Evolutionary conservation across 2,329 filamentous ascomycete genomes (phyloP).

Genomic region (Cercospora sp.): DNA sequence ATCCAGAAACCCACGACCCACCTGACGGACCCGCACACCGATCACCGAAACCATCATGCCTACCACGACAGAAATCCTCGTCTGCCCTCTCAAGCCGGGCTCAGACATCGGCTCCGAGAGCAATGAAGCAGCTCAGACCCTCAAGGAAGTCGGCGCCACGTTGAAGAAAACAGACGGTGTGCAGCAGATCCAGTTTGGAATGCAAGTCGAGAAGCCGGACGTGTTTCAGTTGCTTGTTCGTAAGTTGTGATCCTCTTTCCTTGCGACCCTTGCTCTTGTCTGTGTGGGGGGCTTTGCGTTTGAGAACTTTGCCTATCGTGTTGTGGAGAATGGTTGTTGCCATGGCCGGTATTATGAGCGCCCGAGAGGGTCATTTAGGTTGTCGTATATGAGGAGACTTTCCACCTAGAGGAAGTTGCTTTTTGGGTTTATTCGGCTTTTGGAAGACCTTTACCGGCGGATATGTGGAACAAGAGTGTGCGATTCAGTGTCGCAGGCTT

Average conservation of each 20-base stretch:
- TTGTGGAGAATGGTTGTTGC: background rate
- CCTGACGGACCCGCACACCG: background rate
- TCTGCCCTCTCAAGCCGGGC: conserved; percentile 42
- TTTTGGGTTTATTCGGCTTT: background rate
- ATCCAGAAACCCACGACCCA: background rate
- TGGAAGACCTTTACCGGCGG: background rate
- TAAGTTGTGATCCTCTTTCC: conserved; percentile 30
- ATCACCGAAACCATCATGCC: conserved; percentile 31
- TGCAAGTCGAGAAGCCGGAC: conserved; percentile 43
- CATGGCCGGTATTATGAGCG: background rate
- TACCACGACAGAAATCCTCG: conserved; percentile 43
- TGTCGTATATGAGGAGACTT: background rate
- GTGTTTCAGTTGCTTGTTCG: conserved; percentile 44
- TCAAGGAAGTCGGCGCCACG: conserved; percentile 39
- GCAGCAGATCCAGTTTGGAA: conserved; percentile 41
- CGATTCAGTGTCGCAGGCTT: background rate
- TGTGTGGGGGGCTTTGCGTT: background rate
- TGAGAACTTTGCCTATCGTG: background rate
- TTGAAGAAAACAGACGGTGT: conserved; percentile 42
- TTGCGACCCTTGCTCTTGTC: background rate
- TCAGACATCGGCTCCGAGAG: conserved; percentile 36
- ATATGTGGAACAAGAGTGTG: background rate
- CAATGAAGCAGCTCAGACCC: conserved; percentile 34
- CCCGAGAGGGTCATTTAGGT: background rate
- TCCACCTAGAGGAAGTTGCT: background rate